Evolutionary conservation across 331 rosid genomes (phyloP).

Genomic region (Rosa hybrid): DNA sequence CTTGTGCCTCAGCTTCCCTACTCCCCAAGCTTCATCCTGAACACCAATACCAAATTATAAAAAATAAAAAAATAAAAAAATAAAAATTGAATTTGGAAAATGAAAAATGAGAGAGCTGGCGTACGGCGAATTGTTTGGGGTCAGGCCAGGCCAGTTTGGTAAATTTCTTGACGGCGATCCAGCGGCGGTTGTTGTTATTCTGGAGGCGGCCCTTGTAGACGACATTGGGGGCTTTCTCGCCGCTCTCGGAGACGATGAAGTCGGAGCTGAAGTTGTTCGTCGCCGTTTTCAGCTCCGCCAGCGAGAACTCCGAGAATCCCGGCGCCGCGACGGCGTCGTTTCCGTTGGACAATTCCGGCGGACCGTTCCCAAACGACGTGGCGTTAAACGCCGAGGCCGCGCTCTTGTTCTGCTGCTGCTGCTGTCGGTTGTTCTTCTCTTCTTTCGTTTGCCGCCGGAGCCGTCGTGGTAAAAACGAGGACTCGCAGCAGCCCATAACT

Average conservation of each 20-base stretch:
- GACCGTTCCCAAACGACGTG: neutral
- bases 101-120: neutral
- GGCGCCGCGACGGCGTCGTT: slow-evolving; percentile 25
- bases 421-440: neutral
- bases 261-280: slow-evolving; percentile 74
- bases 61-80: neutral
- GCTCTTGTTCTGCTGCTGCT: neutral
- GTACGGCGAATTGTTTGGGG: slow-evolving; percentile 68
- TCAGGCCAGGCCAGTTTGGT: slow-evolving; percentile 72
- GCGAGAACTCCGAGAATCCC: slow-evolving; percentile 59
- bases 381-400: neutral
- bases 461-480: slow-evolving; percentile 20
- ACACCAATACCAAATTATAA: neutral
- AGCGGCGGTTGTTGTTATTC: slow-evolving; percentile 40
- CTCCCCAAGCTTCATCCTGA: slow-evolving; percentile 76
- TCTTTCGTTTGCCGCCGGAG: neutral
- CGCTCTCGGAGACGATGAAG: slow-evolving; percentile 72
- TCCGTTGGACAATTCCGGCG: slow-evolving; percentile 42
- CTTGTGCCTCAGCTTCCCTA: slow-evolving; percentile 65
- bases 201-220: slow-evolving; percentile 71
- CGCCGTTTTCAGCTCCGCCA: slow-evolving; percentile 65
- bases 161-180: slow-evolving; percentile 75
- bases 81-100: neutral
- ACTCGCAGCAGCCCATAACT: slow-evolving; percentile 76
- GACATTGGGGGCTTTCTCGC: slow-evolving; percentile 73